Evolutionary conservation across 192 early-diverging fungal genomes (phyloP), one percentile per base, ranked within the genome.

Genomic region (Backusella tarrabulga): DNA sequence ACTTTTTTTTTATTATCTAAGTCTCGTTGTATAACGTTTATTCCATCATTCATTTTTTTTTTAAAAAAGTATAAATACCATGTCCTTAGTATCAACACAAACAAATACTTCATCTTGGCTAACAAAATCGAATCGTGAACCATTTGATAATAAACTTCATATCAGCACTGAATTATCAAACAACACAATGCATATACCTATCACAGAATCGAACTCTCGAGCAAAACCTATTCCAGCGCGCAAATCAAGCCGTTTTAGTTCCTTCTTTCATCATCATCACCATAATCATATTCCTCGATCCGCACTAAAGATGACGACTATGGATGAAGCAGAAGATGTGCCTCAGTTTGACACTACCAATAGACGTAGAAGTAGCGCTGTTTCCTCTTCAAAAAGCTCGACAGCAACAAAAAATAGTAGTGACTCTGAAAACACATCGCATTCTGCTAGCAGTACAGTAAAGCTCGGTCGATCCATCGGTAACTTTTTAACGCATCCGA

Each of bases 401-500:
- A 70, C 35, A n/a, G 68, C 68, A 12, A 50, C 46, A 50, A 50
- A 50, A 50, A 36, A 70, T 19, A 70, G 68, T 35, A 70, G 40
- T 2, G 35, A 41, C 11, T 40, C 68, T n/a, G 34, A 70, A 38
- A 34, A 70, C 9, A 70, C 35, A n/a, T 3, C 68, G 14, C 35
- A 41, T 21, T 70, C 68, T 23, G 6, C 46, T 19, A 63, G 9
- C 23, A 60, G 54, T 36, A 70, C 19, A 23, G 12, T 23, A 12
- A 70, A 70, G 35, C 35, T 70, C n/a, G 35, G 68, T 38, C 68
- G 68, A 12, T 70, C 68, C 6, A 36, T 70, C 7, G 68, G 68
- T 40, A 70, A 19, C n/a, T 41, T 70, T 21, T 70, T 70, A 41
- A 26, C 40, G 4, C 35, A 38, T 29, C 68, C 68, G 1, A 23